A percentile compares a stretch with the other conserved stretches of the same genome.
These are phyloP conservation scores for Pilasporangium apinafurcum DNA, from an alignment of 352 stramenopile genomes.

Conservation along the genomic window DNA sequence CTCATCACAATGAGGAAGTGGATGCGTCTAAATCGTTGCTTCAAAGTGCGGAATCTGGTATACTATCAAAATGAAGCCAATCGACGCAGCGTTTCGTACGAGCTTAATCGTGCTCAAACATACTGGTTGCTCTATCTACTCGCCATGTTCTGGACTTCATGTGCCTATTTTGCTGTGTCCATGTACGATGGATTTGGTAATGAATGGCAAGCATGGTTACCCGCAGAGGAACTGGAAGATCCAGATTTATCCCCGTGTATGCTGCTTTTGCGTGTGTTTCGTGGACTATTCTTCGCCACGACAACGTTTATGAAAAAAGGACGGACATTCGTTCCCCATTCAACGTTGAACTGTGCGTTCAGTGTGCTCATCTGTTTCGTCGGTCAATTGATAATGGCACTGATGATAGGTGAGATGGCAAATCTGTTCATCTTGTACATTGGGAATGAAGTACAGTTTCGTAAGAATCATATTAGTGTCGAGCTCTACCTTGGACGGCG, in stretches of 20 bases:
- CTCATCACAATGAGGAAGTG: slow-evolving; percentile 12
- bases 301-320: slow-evolving; percentile 61
- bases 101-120: slow-evolving; percentile 45
- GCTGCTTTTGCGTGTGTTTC: slow-evolving; percentile 33
- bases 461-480: slow-evolving; percentile 63
- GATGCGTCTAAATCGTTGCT: slow-evolving; percentile 43
- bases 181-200: slow-evolving; percentile 47
- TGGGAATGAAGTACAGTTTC: slow-evolving; percentile 60
- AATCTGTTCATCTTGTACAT: slow-evolving; percentile 57
- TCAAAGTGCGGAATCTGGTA: slow-evolving; percentile 45
- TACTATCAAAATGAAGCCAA: slow-evolving; percentile 64
- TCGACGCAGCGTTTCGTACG: slow-evolving; percentile 46
- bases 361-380: slow-evolving; percentile 43
- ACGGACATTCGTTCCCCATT: slow-evolving; percentile 33
- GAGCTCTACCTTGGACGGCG: slow-evolving; percentile 35
- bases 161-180: slow-evolving; percentile 51
- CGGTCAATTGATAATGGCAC: slow-evolving; percentile 60
- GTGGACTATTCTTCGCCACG: slow-evolving; percentile 40
- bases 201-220: slow-evolving; percentile 51
- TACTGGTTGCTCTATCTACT: slow-evolving; percentile 50
- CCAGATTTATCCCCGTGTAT: slow-evolving; percentile 16
- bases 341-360: slow-evolving; percentile 38
- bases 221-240: slow-evolving; percentile 15
- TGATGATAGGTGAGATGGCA: slow-evolving; percentile 71
- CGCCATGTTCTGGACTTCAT: slow-evolving; percentile 61